A percentile compares a stretch with the other conserved stretches of the same genome.
These are phyloP conservation scores for Boletus huronensis DNA, from an alignment of 768 basidiomycete species.

Conservation along the genomic window DNA sequence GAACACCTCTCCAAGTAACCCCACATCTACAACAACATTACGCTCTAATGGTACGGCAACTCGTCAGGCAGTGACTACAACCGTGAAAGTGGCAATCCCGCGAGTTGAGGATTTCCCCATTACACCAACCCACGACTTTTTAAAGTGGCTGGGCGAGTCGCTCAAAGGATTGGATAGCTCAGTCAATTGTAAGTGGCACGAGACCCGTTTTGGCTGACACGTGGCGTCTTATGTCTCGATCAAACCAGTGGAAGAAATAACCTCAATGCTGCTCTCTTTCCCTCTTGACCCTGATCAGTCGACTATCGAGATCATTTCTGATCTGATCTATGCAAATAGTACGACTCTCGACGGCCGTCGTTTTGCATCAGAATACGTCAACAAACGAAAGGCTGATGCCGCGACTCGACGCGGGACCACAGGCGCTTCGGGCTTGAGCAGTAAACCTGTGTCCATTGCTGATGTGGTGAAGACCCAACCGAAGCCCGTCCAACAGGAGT, in stretches of 20 bases:
- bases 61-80: conserved; percentile 37
- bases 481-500: conserved; percentile 70
- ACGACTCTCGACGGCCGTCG: conserved; percentile 93
- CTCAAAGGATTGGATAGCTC: conserved; percentile 65
- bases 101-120: conserved; percentile 61
- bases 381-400: conserved; percentile 82
- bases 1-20: conserved; percentile 26
- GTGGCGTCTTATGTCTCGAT: conserved; percentile 17
- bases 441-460: conserved; percentile 70
- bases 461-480: conserved; percentile 90
- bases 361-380: conserved; percentile 90
- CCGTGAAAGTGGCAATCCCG: conserved; percentile 26
- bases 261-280: conserved; percentile 92
- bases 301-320: conserved; percentile 89
- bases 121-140: conserved; percentile 82
- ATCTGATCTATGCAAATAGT: conserved; percentile 91
- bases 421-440: conserved; percentile 29
- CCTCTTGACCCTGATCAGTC: conserved; percentile 83
- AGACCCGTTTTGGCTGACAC: not conserved
- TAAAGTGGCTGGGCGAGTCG: conserved; percentile 86
- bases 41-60: conserved; percentile 39
- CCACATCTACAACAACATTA: conserved; percentile 31
- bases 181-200: conserved; percentile 47
- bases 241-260: conserved; percentile 85
- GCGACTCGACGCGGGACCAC: conserved; percentile 47